Evolutionary conservation across 805 yeast genomes (phyloP).

Genomic region (Wickerhamomyces rabaulensis): DNA sequence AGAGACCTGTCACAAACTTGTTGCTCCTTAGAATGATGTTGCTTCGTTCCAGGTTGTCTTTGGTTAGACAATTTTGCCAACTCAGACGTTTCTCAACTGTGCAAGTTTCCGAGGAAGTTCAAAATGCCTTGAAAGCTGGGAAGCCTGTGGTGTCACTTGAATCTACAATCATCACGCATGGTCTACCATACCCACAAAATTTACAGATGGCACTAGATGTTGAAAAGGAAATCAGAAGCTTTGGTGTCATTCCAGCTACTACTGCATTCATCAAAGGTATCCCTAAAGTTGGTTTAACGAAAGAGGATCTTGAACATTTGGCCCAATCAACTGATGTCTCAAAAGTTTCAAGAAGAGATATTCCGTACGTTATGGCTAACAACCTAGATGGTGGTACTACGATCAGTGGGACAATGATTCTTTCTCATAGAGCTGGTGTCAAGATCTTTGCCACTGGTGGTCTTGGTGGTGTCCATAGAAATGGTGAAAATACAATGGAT

Average conservation of each 20-base stretch:
- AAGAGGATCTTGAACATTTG: conserved; percentile 42
- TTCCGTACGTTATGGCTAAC: conserved; percentile 63
- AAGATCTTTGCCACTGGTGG: conserved; percentile 92
- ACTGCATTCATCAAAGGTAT: conserved; percentile 70
- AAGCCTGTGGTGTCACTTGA: conserved; percentile 79
- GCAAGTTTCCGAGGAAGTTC: conserved; percentile 42
- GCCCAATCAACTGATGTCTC: conserved; percentile 31
- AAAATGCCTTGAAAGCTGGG: conserved; percentile 51
- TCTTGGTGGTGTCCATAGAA: conserved; percentile 85
- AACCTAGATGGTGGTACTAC: conserved; percentile 82
- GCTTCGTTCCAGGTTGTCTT: background rate
- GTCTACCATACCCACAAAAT: conserved; percentile 78
- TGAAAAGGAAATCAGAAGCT: conserved; percentile 51
- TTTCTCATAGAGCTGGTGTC: conserved; percentile 71
- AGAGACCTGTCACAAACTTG: background rate
- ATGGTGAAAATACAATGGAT: conserved; percentile 72
- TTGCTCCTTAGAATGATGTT: background rate
- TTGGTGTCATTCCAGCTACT: conserved; percentile 81
- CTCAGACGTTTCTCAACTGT: conserved; percentile 5
- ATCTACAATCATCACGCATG: conserved; percentile 86
- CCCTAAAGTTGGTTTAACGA: conserved; percentile 63
- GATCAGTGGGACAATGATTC: conserved; percentile 82
- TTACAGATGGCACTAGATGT: conserved; percentile 66
- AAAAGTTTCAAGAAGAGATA: conserved; percentile 78
- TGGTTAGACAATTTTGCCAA: background rate